Percentiles rank a stretch among this genome's conserved stretches.
Evolutionary conservation across 1,139 yeast species (phyloP).

Genomic region (Lodderomyces elongisporus): DNA sequence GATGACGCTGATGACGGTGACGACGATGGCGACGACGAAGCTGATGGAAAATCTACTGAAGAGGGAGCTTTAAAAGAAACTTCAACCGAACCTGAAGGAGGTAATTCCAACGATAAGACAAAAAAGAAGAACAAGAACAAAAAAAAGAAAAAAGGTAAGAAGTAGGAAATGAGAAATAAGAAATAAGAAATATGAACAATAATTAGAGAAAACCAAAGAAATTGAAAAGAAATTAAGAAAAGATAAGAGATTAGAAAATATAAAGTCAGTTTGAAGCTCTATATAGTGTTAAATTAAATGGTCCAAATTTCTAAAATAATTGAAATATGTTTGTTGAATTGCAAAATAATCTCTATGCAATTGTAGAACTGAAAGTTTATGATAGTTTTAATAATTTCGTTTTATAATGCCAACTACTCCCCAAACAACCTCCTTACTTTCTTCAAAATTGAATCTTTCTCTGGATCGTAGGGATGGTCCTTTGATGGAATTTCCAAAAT

Average conservation of each 20-base stretch:
- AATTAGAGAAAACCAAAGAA: no score
- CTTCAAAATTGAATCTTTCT: conserved; percentile 91
- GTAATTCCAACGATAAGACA: conserved; percentile 11
- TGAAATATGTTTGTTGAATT: no score
- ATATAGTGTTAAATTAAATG: no score
- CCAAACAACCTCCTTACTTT: conserved; percentile 94
- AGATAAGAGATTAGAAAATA: no score
- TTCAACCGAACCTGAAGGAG: conserved; percentile 1
- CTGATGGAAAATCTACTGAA: conserved; percentile 20
- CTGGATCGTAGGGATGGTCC: conserved; percentile 98
- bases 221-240: no score
- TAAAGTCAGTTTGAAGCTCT: no score
- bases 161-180: neutral
- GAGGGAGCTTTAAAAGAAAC: conserved; percentile 3
- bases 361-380: neutral
- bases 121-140: conserved; percentile 16
- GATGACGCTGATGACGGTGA: no score
- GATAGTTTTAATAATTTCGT: no score
- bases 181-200: neutral
- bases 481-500: conserved; percentile 94
- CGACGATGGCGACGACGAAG: conserved; percentile 16
- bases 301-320: no score
- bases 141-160: neutral
- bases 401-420: no score
- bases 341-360: no score